Conservation (phyloP, 352 stramenopile species). For the Phytophthora pini region DNA sequence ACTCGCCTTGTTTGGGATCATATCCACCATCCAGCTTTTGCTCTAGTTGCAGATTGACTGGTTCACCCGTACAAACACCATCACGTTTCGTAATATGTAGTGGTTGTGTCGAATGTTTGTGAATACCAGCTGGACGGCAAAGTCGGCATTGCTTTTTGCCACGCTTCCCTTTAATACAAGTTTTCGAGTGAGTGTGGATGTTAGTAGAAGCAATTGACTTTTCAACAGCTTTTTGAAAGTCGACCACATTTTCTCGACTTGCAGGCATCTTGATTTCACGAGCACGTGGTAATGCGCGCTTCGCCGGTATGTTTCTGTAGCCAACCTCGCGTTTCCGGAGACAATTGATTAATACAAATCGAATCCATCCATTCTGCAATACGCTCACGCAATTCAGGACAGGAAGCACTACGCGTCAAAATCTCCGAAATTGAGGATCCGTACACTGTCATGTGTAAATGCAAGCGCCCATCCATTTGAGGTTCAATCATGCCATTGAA, state of each 20-base stretch:
- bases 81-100: background rate
- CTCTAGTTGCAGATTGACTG: background rate
- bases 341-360: background rate
- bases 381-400: background rate
- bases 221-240: background rate
- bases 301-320: background rate
- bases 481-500: slow-evolving; percentile 8
- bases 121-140: background rate
- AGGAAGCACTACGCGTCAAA: background rate
- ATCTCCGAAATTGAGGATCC: background rate
- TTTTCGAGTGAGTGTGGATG: background rate
- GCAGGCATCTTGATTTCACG: background rate
- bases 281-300: background rate
- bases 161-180: background rate
- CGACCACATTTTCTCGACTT: background rate
- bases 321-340: background rate
- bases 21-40: background rate
- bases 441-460: background rate
- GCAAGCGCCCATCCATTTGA: slow-evolving; percentile 5
- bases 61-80: background rate
- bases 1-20: background rate
- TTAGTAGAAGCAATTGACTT: background rate
- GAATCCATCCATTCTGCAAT: background rate
- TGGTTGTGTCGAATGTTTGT: background rate
- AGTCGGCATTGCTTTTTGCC: background rate